These are phyloP conservation scores for Nelumbo lutea DNA, from an alignment of 164 flowering plant genomes.

Conservation along the genomic window DNA sequence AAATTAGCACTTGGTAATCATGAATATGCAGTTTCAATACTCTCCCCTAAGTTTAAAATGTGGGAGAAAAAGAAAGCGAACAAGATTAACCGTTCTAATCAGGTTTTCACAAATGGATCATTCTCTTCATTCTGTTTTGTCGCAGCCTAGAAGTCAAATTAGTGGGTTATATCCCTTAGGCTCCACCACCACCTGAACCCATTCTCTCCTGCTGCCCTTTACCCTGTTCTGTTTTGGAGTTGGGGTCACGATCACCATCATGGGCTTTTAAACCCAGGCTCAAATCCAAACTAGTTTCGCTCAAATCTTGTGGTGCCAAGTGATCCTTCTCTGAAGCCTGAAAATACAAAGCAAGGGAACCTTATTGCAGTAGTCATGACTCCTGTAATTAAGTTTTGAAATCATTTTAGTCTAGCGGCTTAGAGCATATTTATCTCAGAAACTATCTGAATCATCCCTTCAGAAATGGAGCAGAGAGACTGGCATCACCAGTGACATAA, in stretches of 20 bases:
- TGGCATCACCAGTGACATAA: no score
- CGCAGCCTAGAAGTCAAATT: not conserved
- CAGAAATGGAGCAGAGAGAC: no score
- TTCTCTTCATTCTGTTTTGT: no score
- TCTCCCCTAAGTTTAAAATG: not conserved
- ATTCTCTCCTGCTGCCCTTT: slow-evolving; percentile 18
- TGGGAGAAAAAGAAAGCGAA: not conserved
- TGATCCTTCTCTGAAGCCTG: slow-evolving; percentile 40
- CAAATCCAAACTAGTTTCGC: slow-evolving; percentile 72
- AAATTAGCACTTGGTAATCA: not conserved
- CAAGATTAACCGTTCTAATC: not conserved
- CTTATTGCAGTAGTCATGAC: not conserved
- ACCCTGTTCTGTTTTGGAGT: slow-evolving; percentile 17
- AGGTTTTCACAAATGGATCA: no score
- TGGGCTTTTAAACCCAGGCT: slow-evolving; percentile 45
- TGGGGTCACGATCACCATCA: slow-evolving; percentile 28
- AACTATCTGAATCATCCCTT: not conserved
- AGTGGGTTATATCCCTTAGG: slow-evolving; percentile 7
- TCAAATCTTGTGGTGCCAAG: slow-evolving; percentile 50
- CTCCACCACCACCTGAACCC: slow-evolving; percentile 12
- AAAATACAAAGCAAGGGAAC: not conserved
- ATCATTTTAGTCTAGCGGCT: no score
- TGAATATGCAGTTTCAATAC: not conserved
- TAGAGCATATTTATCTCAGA: not conserved
- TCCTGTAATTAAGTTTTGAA: not conserved